A percentile compares a stretch with the other conserved stretches of the same genome.
phyloP scores from a whole-genome alignment of 768 basidiomycete genomes.

The Rhizopogon vesiculosus region DNA sequence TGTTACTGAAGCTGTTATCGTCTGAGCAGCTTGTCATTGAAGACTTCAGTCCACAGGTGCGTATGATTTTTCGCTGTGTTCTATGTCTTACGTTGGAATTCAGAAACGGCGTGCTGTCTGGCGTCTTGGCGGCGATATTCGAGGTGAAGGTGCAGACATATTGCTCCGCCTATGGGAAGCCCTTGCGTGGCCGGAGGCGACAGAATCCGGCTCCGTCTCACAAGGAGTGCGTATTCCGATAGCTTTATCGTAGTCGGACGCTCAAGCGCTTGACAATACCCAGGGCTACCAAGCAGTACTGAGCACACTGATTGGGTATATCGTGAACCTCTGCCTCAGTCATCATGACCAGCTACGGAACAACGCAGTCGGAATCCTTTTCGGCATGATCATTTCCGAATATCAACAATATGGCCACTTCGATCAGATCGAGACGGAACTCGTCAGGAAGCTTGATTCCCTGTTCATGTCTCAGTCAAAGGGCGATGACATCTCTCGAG shows the following conservation, averaged over 20 bases:
- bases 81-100: conserved; percentile 3
- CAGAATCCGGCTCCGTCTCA: conserved; percentile 42
- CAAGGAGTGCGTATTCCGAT: conserved; percentile 55
- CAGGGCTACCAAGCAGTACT: conserved; percentile 85
- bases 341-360: conserved; percentile 90
- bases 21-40: conserved; percentile 93
- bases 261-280: neutral
- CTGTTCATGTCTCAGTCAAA: conserved; percentile 93
- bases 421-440: conserved; percentile 85
- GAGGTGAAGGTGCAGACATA: conserved; percentile 85
- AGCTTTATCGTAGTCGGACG: neutral
- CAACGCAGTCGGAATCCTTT: conserved; percentile 89
- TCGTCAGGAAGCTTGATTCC: conserved; percentile 86
- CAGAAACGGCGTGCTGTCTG: conserved; percentile 94
- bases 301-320: conserved; percentile 79
- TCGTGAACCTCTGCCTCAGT: conserved; percentile 89
- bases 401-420: conserved; percentile 84
- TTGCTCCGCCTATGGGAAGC: conserved; percentile 81
- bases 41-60: conserved; percentile 89
- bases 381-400: conserved; percentile 93
- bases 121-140: conserved; percentile 93
- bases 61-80: conserved; percentile 9
- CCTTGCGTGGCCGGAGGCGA: conserved; percentile 69
- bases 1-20: conserved; percentile 80
- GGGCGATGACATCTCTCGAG: conserved; percentile 85